Percentiles rank a stretch among this genome's conserved stretches.
phyloP scores from a whole-genome alignment of 2,329 filamentous ascomycete species.

The Botrytis deweyae region DNA sequence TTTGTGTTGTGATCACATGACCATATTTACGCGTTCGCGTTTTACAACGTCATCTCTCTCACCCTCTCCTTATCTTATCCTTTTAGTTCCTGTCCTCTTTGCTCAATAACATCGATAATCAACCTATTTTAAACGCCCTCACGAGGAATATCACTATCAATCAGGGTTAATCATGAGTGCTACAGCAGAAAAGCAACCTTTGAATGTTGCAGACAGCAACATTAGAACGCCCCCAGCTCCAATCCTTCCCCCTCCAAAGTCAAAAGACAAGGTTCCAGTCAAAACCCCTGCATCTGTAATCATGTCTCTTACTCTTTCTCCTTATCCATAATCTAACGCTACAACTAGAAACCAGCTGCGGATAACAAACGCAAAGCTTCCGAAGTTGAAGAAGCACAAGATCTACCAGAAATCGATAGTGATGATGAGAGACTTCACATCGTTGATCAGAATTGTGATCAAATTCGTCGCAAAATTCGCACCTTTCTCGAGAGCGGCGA shows the following conservation, averaged over 20 bases:
- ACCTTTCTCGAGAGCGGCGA: constrained; percentile 44
- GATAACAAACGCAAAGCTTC: constrained; percentile 28
- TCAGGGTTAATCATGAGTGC: background rate
- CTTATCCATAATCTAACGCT: background rate
- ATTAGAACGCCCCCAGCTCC: background rate
- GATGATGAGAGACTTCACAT: constrained; percentile 25
- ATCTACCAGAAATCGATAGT: constrained; percentile 24
- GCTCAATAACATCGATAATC: background rate
- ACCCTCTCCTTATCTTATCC: background rate
- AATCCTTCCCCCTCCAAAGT: constrained; percentile 3
- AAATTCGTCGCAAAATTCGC: constrained; percentile 45
- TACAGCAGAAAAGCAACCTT: background rate
- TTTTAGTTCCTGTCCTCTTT: background rate
- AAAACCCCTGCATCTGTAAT: background rate
- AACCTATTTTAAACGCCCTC: background rate
- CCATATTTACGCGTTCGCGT: background rate
- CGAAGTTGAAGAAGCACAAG: constrained; percentile 18
- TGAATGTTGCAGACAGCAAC: constrained; percentile 5
- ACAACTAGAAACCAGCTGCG: constrained; percentile 1
- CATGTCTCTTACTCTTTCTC: background rate
- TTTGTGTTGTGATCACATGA: background rate
- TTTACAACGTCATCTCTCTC: background rate
- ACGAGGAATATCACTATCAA: background rate
- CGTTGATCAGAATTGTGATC: constrained; percentile 36
- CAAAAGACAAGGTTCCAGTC: background rate